Base-by-base conservation (phyloP, 2,329 filamentous ascomycete genomes). In the Epichloe scottii region DNA sequence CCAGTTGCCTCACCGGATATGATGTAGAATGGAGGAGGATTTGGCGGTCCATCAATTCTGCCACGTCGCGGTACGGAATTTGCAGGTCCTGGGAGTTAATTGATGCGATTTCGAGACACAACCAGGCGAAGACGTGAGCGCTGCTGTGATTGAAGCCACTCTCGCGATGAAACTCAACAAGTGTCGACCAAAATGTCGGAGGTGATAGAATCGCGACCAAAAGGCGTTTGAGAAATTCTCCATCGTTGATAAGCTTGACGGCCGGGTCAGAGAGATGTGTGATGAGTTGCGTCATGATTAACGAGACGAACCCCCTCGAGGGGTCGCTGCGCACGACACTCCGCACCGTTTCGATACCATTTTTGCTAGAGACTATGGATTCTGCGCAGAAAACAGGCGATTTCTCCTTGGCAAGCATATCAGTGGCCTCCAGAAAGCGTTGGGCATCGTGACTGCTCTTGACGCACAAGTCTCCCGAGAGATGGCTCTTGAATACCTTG, bases 11-110 rank as follows among this genome's bases (percentile, higher is more conserved):
- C 0, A 61, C 61, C 5, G 56, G 47, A 10, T 60, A 56, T 2
- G 52, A 56, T 43, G 58, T 4, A 35, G 63, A 34, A 2, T 59
- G 51, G 1, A 66, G 58, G 21, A 68, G 55, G 0, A 59, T 49
- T 5, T 55, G 53, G 0, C 52, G 33, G 0, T 64, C 53, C 46
- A 67, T 56, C 7, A 66, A 39, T 5, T 17, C 21, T 17, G 17
- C 14, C 12, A 51, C 12, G 15, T 51, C 44, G 30, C 19, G n/a
- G 23, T 35, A 23, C 14, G 17, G 40, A 8, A 30, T 12, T 26
- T 14, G 42, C 12, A 44, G 12, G 37, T 19, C n/a, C 23, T 12
- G 30, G 21, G 33, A 40, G 21, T 45, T 15, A n/a, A n/a, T 41
- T 12, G 46, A 50, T 4, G 51, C 55, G 46, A 58, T 48, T 11